A percentile compares a stretch with the other conserved stretches of the same genome.
These are phyloP conservation scores for Aspergillus fumigatiaffinis DNA, from an alignment of 2,329 filamentous ascomycete genomes.

Conservation along the genomic window DNA sequence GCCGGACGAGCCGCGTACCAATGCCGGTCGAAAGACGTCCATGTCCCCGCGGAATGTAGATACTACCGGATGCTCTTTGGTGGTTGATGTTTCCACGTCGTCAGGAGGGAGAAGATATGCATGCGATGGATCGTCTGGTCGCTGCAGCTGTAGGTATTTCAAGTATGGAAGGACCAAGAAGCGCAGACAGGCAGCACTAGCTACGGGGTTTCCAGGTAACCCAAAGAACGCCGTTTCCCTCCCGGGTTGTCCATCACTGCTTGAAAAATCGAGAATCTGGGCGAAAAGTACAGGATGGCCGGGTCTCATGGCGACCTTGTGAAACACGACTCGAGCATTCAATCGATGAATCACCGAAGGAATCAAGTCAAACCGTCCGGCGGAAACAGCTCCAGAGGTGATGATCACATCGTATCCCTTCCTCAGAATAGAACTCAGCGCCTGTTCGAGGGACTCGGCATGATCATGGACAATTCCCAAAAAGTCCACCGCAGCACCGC, in stretches of 20 bases:
- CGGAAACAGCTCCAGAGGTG: slow-evolving; percentile 27
- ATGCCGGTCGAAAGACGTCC: slow-evolving; percentile 10
- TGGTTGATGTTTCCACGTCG: neutral
- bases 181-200: slow-evolving; percentile 25
- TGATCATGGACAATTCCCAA: slow-evolving; percentile 18
- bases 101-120: neutral
- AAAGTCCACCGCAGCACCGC: slow-evolving; percentile 16
- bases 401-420: slow-evolving; percentile 22
- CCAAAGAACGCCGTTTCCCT: slow-evolving; percentile 22
- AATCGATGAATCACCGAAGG: slow-evolving; percentile 16
- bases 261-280: slow-evolving; percentile 4
- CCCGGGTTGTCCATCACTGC: neutral
- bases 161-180: slow-evolving; percentile 28
- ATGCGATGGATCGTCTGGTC: slow-evolving; percentile 2
- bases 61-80: neutral
- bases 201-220: slow-evolving; percentile 24
- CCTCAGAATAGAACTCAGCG: slow-evolving; percentile 1
- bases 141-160: slow-evolving; percentile 8
- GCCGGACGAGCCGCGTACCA: neutral
- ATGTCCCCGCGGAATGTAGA: slow-evolving; percentile 1
- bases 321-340: slow-evolving; percentile 21
- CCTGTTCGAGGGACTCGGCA: slow-evolving; percentile 3
- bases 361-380: slow-evolving; percentile 25
- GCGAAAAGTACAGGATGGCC: slow-evolving; percentile 29
- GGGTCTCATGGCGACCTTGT: slow-evolving; percentile 26